A percentile compares a stretch with the other conserved stretches of the same genome.
Evolutionary conservation across 805 yeast species (phyloP).

Genomic region (Ogataea naganishii): DNA sequence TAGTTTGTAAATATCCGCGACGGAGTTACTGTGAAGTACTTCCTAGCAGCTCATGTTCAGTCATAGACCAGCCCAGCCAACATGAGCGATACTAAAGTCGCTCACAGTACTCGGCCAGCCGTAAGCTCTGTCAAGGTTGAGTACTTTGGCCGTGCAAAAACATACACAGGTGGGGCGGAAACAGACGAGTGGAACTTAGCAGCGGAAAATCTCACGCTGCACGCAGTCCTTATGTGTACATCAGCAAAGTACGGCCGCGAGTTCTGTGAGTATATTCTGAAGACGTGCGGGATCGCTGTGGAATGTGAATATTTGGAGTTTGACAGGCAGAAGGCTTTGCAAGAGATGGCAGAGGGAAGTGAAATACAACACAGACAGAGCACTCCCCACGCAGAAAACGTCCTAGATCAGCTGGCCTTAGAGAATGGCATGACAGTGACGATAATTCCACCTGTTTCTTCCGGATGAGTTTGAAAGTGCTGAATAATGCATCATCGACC

Average conservation of each 20-base stretch:
- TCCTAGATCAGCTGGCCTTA: too few species aligned
- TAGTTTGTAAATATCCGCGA: too few species aligned
- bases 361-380: neutral
- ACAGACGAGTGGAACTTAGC: neutral
- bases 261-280: conserved; percentile 6
- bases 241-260: conserved; percentile 3
- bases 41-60: too few species aligned
- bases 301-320: conserved; percentile 9
- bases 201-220: neutral
- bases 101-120: too few species aligned
- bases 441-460: conserved; percentile 13
- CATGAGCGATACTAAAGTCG: too few species aligned
- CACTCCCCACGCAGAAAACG: too few species aligned
- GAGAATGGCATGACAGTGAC: conserved; percentile 4
- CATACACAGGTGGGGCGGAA: conserved; percentile 6
- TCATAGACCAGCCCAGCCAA: too few species aligned
- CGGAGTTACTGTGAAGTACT: too few species aligned
- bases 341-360: conserved; percentile 1
- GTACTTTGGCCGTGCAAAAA: conserved; percentile 14
- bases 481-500: neutral
- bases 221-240: neutral
- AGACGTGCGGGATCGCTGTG: conserved; percentile 9
- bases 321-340: conserved; percentile 1
- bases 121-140: conserved; percentile 7
- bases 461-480: conserved; percentile 5